Base-by-base conservation (phyloP, 2,329 filamentous ascomycete genomes). In the Diaporthe velutina region DNA sequence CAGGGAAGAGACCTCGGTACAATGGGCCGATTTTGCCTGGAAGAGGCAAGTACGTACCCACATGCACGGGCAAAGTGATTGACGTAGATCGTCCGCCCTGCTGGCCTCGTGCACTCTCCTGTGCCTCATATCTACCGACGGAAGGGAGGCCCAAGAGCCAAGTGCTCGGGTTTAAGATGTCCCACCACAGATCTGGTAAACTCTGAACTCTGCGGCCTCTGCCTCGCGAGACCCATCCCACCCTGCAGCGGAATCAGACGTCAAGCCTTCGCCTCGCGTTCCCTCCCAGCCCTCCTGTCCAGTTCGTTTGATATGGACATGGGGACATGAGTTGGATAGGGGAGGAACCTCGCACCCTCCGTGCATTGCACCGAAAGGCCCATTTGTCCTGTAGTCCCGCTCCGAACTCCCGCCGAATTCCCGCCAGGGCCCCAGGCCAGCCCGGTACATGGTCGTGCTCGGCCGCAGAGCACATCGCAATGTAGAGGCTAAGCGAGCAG, bases 321-420 rank as follows among this genome's bases (percentile, higher is more conserved):
- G 28, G 28, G 61, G 33, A 33, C 10, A 22, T 60, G 15, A 2
- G 9, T 30, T 9, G 10, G 13, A 2, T 54, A 15, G 3, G 9
- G 50, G 4, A 52, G 15, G n/a, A 15, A 13, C 50, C 22, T 4
- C 40, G 12, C n/a, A n/a, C n/a, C 19, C 40, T 33, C 22, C 64
- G 30, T 67, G 64, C 64, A 67, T 35, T 52, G 64, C 64, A 67
- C 64, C 45, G 64, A 67, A 35, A 35, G 15, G 30, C 33, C 64
- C 64, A 67, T 67, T 67, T 52, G 30, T 67, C 48, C 42, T 33
- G 8, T 50, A 52, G 42, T 67, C 61, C 61, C 45, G 64, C 64
- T 67, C 64, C 64, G 64, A 67, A 38, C 48, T 52, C 64, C 64
- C 64, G 64, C 64, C 64, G 64, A 67, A 67, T 12, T 67, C 64